Evolutionary conservation across 768 basidiomycete genomes (phyloP), one percentile per base, ranked within the genome.

Genomic region (Suillus discolor): DNA sequence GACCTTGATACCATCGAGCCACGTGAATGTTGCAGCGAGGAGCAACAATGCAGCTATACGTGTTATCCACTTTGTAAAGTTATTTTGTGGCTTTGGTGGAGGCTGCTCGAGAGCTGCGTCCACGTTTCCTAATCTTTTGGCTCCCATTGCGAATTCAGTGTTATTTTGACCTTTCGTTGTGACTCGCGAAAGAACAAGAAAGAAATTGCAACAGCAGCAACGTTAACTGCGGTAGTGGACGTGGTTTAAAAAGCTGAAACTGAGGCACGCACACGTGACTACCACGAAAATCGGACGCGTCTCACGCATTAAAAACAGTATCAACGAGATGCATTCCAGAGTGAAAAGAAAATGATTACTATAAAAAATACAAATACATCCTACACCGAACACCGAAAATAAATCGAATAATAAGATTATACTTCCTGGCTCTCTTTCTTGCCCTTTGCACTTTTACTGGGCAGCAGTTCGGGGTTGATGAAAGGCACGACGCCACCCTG

Each of bases 1-100:
- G 63, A 89, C 90, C 81, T 89, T 90, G 71, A 91, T 86, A 15
- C 78, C 78, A 72, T 92, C 90, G 45, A 91, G 74, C 79, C 80
- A 86, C 23, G 80, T 68, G 59, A 81, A 87, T 4, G 79, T 68
- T 9, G 78, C 77, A 51, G 68, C 73, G n/a, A 81, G 34, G 5
- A 76, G 45, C 34, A 70, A 72, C 1, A 78, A 42, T 44, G 75
- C 28, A 38, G 71, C 65, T 45, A 68, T 71, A 53, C 79, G 73
- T 18, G 67, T 49, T 3, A 74, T 64, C 81, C 81, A 82, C 65
- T 73, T 80, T 63, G 51, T 73, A 55, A 76, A 69, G 45, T 54
- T 70, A 11, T 18, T 54, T 20, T 41, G 49, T 7, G 55, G 55
- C 13, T 63, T 60, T 31, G 34, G 25, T 0, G 51, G 51, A 41